These are phyloP conservation scores for Colletotrichum somersetense DNA, from an alignment of 2,329 filamentous ascomycete species.

Conservation along the genomic window DNA sequence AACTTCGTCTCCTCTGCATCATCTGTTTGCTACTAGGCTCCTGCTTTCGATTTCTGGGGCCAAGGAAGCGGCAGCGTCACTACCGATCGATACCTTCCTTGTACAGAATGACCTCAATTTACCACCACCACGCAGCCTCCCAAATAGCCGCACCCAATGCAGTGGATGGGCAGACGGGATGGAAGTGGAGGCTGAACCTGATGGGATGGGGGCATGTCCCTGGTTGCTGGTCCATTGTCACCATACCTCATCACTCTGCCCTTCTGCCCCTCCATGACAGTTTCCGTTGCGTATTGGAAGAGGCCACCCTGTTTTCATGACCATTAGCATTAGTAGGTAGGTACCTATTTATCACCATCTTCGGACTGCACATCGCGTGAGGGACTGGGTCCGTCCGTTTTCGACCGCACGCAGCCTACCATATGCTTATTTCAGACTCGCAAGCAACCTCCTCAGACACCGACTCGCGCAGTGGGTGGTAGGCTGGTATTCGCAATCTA, in stretches of 20 bases:
- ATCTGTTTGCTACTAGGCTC: not conserved
- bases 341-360: not conserved
- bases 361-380: not conserved
- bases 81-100: not conserved
- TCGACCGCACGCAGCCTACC: not conserved
- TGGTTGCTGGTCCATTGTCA: not conserved
- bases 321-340: not conserved
- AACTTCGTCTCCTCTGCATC: constrained; percentile 2
- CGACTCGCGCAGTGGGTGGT: not conserved
- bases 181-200: constrained; percentile 37
- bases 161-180: constrained; percentile 32
- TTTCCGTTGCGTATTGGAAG: not conserved
- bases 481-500: not conserved
- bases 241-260: not conserved
- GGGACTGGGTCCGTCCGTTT: not conserved
- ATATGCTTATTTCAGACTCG: not conserved
- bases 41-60: not conserved
- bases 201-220: constrained; percentile 12
- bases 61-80: not conserved
- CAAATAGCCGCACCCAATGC: constrained; percentile 34
- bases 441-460: too few relatives aligned
- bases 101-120: not conserved
- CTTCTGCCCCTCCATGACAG: not conserved
- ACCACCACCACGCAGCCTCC: not conserved
- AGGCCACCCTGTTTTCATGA: too few relatives aligned